These are phyloP conservation scores for Jackrogersella multiformis DNA, from an alignment of 495 filamentous ascomycete genomes.

Conservation along the genomic window DNA sequence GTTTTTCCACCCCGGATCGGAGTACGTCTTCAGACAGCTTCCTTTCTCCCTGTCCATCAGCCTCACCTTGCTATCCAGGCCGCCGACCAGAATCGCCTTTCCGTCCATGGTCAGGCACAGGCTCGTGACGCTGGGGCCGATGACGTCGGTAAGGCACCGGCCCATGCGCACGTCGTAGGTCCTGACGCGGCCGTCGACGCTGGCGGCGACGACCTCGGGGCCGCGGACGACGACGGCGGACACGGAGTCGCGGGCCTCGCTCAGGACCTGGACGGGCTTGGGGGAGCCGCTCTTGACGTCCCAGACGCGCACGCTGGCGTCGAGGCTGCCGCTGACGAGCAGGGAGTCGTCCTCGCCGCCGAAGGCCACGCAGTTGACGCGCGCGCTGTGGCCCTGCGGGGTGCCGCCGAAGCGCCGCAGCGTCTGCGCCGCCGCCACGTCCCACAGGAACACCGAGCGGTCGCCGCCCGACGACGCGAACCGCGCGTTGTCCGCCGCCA, in stretches of 20 bases:
- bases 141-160: slow-evolving; percentile 73
- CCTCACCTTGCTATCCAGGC: slow-evolving; percentile 77
- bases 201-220: slow-evolving; percentile 71
- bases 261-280: slow-evolving; percentile 80
- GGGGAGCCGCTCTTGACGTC: slow-evolving; percentile 69
- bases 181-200: slow-evolving; percentile 86
- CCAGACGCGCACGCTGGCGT: slow-evolving; percentile 88
- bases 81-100: slow-evolving; percentile 76
- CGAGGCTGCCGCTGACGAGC: slow-evolving; percentile 78
- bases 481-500: slow-evolving; percentile 77
- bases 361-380: slow-evolving; percentile 81
- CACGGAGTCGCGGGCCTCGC: slow-evolving; percentile 82
- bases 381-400: slow-evolving; percentile 68
- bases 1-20: slow-evolving; percentile 68
- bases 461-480: slow-evolving; percentile 90
- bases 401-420: slow-evolving; percentile 71
- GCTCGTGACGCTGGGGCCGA: slow-evolving; percentile 73
- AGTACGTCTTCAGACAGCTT: slow-evolving; percentile 76
- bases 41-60: slow-evolving; percentile 84
- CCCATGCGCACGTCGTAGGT: slow-evolving; percentile 91
- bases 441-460: slow-evolving; percentile 90
- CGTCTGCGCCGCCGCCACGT: slow-evolving; percentile 81
- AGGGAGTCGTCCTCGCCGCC: slow-evolving; percentile 75
- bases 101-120: slow-evolving; percentile 74
- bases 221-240: slow-evolving; percentile 65